Base-by-base conservation (phyloP, 495 filamentous ascomycete species). In the Peziza echinospora region DNA sequence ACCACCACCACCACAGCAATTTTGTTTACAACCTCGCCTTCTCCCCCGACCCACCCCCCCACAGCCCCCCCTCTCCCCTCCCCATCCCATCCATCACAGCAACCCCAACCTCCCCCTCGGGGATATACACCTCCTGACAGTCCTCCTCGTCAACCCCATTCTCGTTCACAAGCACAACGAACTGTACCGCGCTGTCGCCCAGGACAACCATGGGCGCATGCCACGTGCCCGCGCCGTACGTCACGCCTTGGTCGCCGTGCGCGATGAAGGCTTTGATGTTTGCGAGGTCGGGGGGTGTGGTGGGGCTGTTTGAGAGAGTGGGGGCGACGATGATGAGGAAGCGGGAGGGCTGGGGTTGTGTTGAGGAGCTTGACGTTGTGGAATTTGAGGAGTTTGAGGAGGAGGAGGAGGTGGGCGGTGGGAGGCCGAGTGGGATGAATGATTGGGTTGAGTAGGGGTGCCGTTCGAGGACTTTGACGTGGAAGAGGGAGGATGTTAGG, bases 131-230 rank as follows among this genome's bases (percentile, higher is more conserved):
- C n/a, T n/a, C n/a, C n/a, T n/a, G n/a, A n/a, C n/a, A n/a, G 26
- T 97, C 89, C 66, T 96, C 89, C 2, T 73, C 66, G 10, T 62
- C 73, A 26, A 86, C 78, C 4, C 82, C 84, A 63, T 91, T 97
- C 13, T 76, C 77, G 65, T 76, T 82, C 64, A 93, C 86, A 58
- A 82, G 70, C 7, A 94, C 85, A 21, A 93, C 74, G 63, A 96
- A 97, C 54, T 80, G 78, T 23, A 84, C 71, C 19, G 72, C 66
- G 26, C 66, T 52, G 41, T 64, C 55, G 1, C 87, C 89, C 19
- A 94, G 56, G 41, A 84, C 85, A 13, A 80, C 83, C 89, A 97
- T 96, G 2, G 89, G 89, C 51, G 87, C 85, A 70, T 97, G 89
- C 87, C 91, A 97, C 39, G 84, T 93, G 13, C 83, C 89, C 13